A percentile compares a stretch with the other conserved stretches of the same genome.
Conservation (phyloP, 2,329 filamentous ascomycete genomes). For the Cladosporium sp. region DNA sequence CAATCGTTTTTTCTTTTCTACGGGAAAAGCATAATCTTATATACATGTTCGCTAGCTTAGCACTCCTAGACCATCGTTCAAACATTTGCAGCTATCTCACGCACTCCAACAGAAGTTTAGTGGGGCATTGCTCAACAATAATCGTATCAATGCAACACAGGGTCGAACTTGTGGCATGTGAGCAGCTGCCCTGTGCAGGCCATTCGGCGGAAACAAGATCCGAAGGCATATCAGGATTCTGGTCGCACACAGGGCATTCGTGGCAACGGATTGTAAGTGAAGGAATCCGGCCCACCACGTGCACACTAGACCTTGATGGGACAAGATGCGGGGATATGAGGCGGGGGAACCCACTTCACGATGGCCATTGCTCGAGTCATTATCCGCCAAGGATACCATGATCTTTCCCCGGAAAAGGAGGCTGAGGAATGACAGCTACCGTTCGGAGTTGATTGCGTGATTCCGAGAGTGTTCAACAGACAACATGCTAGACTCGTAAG, state of each 20-base stretch:
- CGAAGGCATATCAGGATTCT: not conserved
- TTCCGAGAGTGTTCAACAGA: no score
- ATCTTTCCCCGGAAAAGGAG: not conserved
- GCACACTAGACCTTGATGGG: no score
- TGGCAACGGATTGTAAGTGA: not conserved
- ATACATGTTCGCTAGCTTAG: not conserved
- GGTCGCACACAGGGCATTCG: not conserved
- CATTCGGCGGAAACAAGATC: not conserved
- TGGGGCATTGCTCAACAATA: not conserved
- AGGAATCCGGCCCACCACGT: not conserved
- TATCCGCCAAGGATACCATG: not conserved
- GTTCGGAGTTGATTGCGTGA: no score
- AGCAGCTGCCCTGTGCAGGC: not conserved
- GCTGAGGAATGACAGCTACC: not conserved
- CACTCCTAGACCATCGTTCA: not conserved
- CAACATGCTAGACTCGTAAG: no score
- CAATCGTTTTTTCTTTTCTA: no score
- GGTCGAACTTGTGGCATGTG: not conserved
- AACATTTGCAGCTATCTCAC: not conserved
- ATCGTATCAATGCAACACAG: not conserved
- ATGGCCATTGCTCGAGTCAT: no score
- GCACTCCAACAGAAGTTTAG: not conserved
- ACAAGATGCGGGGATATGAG: not conserved
- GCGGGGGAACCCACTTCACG: not conserved
- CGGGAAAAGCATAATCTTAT: not conserved